Conservation (phyloP, 345 rosid species). For the Eucalyptus pumila region DNA sequence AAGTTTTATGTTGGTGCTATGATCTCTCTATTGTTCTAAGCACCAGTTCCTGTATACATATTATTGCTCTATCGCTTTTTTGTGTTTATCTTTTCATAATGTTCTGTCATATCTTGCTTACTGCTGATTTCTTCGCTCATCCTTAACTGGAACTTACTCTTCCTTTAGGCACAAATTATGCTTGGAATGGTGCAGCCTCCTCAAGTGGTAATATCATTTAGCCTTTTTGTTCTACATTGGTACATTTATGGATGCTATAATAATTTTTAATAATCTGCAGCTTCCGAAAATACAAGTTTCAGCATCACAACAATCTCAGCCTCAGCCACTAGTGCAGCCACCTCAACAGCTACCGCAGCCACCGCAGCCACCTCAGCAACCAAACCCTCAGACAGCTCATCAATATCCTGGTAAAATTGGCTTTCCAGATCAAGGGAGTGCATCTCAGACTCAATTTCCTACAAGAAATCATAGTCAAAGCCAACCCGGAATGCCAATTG, state of each 20-base stretch:
- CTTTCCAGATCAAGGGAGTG: slow-evolving; percentile 40
- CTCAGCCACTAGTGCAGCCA: slow-evolving; percentile 49
- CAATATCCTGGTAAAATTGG: slow-evolving; percentile 27
- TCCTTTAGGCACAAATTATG: slow-evolving; percentile 88
- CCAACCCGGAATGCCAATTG: slow-evolving; percentile 33
- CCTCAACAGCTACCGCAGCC: slow-evolving; percentile 27
- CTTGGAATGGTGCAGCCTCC: slow-evolving; percentile 98
- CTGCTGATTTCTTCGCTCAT: neutral
- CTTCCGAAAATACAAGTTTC: slow-evolving; percentile 53
- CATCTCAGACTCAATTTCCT: slow-evolving; percentile 34
- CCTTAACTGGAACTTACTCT: neutral
- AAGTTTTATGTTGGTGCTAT: neutral
- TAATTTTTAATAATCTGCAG: slow-evolving; percentile 20
- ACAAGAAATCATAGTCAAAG: slow-evolving; percentile 45
- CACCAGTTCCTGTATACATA: neutral
- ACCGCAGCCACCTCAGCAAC: slow-evolving; percentile 27
- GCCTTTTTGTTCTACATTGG: neutral
- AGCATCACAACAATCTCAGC: slow-evolving; percentile 37
- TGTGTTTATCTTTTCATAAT: neutral
- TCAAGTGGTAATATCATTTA: slow-evolving; percentile 44
- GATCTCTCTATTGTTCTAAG: neutral
- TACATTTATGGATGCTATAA: neutral
- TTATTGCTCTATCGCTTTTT: neutral
- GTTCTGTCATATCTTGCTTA: neutral
- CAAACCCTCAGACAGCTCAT: slow-evolving; percentile 36